Conservation (phyloP, 768 basidiomycete genomes). For the Crassisporium funariophilum region DNA sequence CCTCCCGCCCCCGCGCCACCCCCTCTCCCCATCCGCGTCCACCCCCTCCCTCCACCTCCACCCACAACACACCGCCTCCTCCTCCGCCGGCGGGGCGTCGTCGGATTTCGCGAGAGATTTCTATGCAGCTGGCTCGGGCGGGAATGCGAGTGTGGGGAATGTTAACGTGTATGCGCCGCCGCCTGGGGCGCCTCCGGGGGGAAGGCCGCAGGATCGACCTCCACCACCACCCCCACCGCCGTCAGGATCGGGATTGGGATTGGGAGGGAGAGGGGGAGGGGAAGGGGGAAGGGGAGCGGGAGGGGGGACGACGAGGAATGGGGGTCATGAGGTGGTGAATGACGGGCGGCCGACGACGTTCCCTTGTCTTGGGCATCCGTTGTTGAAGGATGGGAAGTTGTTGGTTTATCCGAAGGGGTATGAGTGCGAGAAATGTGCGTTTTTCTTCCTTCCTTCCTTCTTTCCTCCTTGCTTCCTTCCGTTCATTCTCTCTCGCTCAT, state of each 20-base stretch:
- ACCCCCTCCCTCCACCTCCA: constrained; percentile 5
- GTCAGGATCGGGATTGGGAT: too few relatives aligned
- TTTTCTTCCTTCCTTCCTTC: neutral
- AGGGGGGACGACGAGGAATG: too few relatives aligned
- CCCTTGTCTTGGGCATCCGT: constrained; percentile 68
- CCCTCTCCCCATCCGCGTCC: constrained; percentile 5
- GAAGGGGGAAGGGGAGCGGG: too few relatives aligned
- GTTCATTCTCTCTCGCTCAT: neutral
- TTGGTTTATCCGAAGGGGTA: constrained; percentile 71
- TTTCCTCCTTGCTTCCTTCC: constrained; percentile 2
- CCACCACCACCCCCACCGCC: constrained; percentile 4
- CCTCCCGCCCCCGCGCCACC: constrained; percentile 7
- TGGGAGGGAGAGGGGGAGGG: too few relatives aligned
- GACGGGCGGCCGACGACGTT: constrained; percentile 65
- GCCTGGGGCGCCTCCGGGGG: constrained; percentile 25
- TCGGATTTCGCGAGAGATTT: constrained; percentile 70
- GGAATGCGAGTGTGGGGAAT: neutral
- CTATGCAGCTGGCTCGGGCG: constrained; percentile 49
- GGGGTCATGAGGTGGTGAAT: constrained; percentile 33
- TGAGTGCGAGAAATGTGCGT: constrained; percentile 68
- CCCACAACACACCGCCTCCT: neutral
- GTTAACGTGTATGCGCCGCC: constrained; percentile 22
- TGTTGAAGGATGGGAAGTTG: constrained; percentile 60
- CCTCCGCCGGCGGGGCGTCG: constrained; percentile 5
- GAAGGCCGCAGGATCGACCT: constrained; percentile 6